Evolutionary conservation across 495 filamentous ascomycete genomes (phyloP).

Genomic region (Lasiosphaeriaceae sp.): DNA sequence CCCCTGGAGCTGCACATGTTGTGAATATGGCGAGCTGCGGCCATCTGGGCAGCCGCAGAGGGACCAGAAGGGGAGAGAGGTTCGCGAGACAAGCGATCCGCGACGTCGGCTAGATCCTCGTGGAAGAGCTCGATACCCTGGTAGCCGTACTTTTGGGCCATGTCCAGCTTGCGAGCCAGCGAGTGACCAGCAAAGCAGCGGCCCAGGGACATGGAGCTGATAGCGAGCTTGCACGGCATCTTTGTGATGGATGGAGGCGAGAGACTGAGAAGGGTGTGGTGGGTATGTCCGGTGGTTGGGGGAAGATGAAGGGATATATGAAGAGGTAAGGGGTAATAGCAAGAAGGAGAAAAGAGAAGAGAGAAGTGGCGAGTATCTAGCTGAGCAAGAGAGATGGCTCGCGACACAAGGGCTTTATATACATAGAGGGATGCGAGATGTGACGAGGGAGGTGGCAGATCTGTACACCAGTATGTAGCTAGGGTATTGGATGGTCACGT

Average conservation of each 20-base stretch:
- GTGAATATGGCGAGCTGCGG: constrained; percentile 55
- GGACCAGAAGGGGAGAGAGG: constrained; percentile 23
- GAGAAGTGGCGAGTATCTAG: neutral
- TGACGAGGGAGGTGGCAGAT: too few species aligned
- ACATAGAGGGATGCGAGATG: neutral
- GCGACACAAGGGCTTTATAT: neutral
- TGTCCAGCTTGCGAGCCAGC: constrained; percentile 60
- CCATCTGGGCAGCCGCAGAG: constrained; percentile 44
- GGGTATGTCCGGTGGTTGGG: neutral
- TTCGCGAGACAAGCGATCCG: constrained; percentile 25
- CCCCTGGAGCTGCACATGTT: constrained; percentile 53
- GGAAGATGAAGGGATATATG: neutral
- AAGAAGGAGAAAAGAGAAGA: neutral
- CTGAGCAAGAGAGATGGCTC: neutral
- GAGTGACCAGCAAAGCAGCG: constrained; percentile 53
- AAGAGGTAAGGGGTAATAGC: neutral
- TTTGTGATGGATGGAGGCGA: neutral
- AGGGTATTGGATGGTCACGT: too few species aligned
- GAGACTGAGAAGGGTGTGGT: neutral
- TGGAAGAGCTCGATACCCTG: constrained; percentile 74
- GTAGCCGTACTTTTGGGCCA: constrained; percentile 62
- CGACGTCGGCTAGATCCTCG: constrained; percentile 69
- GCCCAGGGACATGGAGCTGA: constrained; percentile 72
- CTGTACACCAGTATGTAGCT: too few species aligned
- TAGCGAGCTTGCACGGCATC: constrained; percentile 45